Evolutionary conservation across 2,329 filamentous ascomycete species (phyloP).

Genomic region (Cephalotrichum gorgonifer): DNA sequence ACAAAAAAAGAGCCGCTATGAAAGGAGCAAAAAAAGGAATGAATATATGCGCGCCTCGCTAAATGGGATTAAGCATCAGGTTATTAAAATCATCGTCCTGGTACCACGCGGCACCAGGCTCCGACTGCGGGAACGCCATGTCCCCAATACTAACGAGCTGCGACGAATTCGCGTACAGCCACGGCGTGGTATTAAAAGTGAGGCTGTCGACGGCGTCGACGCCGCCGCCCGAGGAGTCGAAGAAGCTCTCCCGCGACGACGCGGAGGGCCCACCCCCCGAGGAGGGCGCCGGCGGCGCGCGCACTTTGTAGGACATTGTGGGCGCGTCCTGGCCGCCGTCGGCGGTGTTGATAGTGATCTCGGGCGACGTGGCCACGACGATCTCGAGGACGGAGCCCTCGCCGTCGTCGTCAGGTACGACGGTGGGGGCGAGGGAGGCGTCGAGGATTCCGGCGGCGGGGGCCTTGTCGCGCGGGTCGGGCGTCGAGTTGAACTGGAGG

Average conservation of each 20-base stretch:
- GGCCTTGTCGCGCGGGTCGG: constrained; percentile 22
- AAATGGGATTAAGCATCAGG: constrained; percentile 27
- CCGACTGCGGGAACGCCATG: constrained; percentile 20
- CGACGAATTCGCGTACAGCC: constrained; percentile 30
- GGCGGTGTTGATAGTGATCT: constrained; percentile 38
- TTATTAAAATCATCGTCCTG: constrained; percentile 26
- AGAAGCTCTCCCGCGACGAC: constrained; percentile 13
- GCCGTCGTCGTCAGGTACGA: constrained; percentile 18
- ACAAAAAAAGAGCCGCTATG: background rate
- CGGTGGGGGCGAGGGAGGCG: constrained; percentile 12
- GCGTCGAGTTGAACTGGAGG: constrained; percentile 33
- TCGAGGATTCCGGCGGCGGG: constrained; percentile 22
- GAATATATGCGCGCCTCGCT: constrained; percentile 11
- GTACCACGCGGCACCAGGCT: constrained; percentile 26
- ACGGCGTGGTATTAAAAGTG: constrained; percentile 29
- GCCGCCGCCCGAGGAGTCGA: constrained; percentile 19
- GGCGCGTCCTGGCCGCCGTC: constrained; percentile 40
- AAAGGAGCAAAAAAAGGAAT: background rate
- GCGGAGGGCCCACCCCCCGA: too few species aligned
- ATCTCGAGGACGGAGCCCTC: constrained; percentile 33
- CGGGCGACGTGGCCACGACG: constrained; percentile 38
- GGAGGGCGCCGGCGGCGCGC: constrained; percentile 11
- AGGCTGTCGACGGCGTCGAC: constrained; percentile 22
- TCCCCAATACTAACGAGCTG: constrained; percentile 27
- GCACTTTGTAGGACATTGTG: constrained; percentile 23